phyloP scores from a whole-genome alignment of 2,329 filamentous ascomycete species.

The Diaporthe velutina region DNA sequence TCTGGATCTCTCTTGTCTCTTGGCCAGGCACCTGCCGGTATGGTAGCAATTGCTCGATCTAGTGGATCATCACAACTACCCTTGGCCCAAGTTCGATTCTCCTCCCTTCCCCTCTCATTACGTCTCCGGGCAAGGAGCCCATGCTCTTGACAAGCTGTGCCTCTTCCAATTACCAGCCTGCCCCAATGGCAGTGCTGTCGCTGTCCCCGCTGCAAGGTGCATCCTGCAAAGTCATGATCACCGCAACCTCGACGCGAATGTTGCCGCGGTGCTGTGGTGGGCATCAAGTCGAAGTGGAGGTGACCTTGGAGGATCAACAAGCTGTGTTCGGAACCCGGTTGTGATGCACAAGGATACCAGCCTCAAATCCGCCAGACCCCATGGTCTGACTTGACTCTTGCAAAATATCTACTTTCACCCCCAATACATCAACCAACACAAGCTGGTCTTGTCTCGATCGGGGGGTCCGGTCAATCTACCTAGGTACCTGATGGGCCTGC shows the following conservation, averaged over 20 bases:
- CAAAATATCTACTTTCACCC: constrained; percentile 22
- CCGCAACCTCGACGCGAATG: no score
- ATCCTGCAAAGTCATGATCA: constrained; percentile 14
- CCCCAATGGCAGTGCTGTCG: not conserved
- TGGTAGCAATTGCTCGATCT: not conserved
- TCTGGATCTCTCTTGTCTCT: not conserved
- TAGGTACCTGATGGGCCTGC: constrained; percentile 14
- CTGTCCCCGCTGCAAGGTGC: constrained; percentile 11
- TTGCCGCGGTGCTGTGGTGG: not conserved
- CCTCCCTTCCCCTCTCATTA: not conserved
- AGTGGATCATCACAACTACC: not conserved
- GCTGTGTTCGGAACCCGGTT: constrained; percentile 4
- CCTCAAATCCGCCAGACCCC: constrained; percentile 31
- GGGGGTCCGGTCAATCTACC: constrained; percentile 13
- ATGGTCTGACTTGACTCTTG: constrained; percentile 10
- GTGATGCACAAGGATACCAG: constrained; percentile 28
- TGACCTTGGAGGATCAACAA: constrained; percentile 27
- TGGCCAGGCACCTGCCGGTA: not conserved
- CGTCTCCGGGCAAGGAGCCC: not conserved
- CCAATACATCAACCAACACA: constrained; percentile 15
- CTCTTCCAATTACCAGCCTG: not conserved
- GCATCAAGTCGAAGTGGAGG: not conserved
- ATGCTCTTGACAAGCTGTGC: not conserved
- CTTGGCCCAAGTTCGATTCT: not conserved
- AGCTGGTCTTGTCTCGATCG: not conserved